Evolutionary conservation across 1,284 basidiomycete species (phyloP), one percentile per base, ranked within the genome.

Genomic region (Schizophyllum amplum): DNA sequence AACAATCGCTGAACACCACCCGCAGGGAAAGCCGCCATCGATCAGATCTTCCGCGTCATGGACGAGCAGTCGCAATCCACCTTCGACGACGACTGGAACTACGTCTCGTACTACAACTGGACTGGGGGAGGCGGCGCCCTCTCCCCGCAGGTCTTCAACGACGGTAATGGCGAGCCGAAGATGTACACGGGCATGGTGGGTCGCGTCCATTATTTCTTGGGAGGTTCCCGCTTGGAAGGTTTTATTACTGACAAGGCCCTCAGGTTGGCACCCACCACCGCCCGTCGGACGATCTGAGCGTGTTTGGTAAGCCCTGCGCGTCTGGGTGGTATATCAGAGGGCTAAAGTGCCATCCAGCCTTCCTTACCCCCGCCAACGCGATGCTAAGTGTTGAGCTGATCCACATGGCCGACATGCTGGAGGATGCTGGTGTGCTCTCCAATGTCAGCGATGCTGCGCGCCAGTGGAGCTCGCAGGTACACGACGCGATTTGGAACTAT

Each of bases 51-150:
- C 69, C 79, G 80, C 27, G 85, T 90, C 52, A 85, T 90, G 52
- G 72, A 82, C 56, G 86, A 90, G 64, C 88, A 91, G 65, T 88
- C 87, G 1, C 83, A 87, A 60, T 70, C 81, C 1, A 82, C 84
- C 1, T 89, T 87, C 61, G 86, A 88, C 61, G 73, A 75, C 6
- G 68, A 85, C 66, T 89, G 82, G 69, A 84, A 87, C 66, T 82
- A 86, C 62, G 72, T 88, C 48, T 88, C 86, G 2, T 87, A 81
- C 66, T 90, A 87, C 66, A 89, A 87, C 66, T 91, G 87, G 87
- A 88, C 87, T 13, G 87, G 87, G 22, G 78, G 79, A 13, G 69
- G 73, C 57, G 84, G 85, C 11, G 73, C 84, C 17, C 75, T 82
- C 57, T 83, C 82, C 42, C 86, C 86, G 3, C 69, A 75, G 17